Evolutionary conservation across 2,329 filamentous ascomycete genomes (phyloP).

Genomic region (Blastomyces emzantsi): DNA sequence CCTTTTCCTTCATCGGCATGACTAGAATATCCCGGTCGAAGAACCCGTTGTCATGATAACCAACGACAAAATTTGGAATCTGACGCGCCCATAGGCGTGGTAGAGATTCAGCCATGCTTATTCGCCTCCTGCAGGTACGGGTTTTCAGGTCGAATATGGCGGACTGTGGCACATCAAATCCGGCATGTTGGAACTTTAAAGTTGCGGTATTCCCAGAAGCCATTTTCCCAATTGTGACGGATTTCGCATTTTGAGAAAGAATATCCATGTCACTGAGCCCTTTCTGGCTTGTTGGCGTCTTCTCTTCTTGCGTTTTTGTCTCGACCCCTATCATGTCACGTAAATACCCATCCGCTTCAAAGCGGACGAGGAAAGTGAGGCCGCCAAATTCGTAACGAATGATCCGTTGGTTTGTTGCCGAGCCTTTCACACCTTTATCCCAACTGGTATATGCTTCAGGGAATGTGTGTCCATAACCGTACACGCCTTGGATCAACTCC

Average conservation of each 20-base stretch:
- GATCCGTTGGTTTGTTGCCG: conserved; percentile 54
- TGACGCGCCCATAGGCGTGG: conserved; percentile 45
- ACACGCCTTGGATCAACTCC: conserved; percentile 47
- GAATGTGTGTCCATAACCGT: conserved; percentile 58
- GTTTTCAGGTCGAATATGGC: conserved; percentile 49
- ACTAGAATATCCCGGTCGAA: conserved; percentile 36
- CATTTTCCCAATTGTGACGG: not conserved
- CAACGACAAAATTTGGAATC: conserved; percentile 44
- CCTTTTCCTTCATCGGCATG: conserved; percentile 28
- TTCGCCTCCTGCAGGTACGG: conserved; percentile 29
- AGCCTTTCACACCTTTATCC: conserved; percentile 46
- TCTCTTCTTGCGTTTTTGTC: not conserved
- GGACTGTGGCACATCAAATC: conserved; percentile 30
- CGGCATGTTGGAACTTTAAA: conserved; percentile 9
- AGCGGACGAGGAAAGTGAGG: conserved; percentile 46
- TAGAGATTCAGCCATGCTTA: conserved; percentile 34
- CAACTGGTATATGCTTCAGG: conserved; percentile 58
- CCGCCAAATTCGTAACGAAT: conserved; percentile 50
- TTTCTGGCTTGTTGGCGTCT: not conserved
- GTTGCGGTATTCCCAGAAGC: not conserved
- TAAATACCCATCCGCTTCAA: conserved; percentile 52
- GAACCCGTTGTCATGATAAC: conserved; percentile 38
- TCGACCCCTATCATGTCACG: conserved; percentile 24
- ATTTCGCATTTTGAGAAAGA: not conserved
- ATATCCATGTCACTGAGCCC: not conserved